Base-by-base conservation (phyloP, 2,329 filamentous ascomycete genomes). In the Aspergillus ochraceoroseus region DNA sequence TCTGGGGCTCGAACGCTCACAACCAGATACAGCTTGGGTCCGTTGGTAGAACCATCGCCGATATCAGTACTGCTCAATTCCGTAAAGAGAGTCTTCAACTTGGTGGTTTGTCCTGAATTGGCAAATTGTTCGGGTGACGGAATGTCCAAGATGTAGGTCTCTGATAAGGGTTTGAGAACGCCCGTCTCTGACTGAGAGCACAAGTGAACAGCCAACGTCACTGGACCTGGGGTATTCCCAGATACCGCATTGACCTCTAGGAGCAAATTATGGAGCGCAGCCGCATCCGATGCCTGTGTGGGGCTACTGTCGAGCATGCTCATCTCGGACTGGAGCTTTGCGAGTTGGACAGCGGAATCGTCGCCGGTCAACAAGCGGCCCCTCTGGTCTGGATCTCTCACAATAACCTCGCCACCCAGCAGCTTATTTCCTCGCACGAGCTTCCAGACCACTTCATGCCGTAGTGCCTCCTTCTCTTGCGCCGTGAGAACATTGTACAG, bases 391-490 rank as follows among this genome's bases (percentile, higher is more conserved):
- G 92, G 87, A 64, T 94, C 92, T 19, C 92, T 82, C 44, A 98
- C 92, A 61, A 98, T 95, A 32, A 98, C 85, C 60, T 96, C 89
- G 35, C 87, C 87, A 46, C 82, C 87, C 39, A 95, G 83, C 56
- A 96, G 77, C 67, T 95, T 96, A 68, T 98, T 98, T 30, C 90
- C 90, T 29, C 77, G 80, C 2, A 96, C 90, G 34, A 98, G 71
- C 56, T 95, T 87, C 92, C 94, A 98, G 0, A 98, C 88, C 0
- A 88, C 94, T 62, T 85, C 83, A 61, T 95, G 87, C 44, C 92
- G 82, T 45, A 96, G 70, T 25, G 70, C 72, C n/a, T 78, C 73
- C 56, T 94, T 82, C 67, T 98, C 92, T 62, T 85, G 82, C 15
- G 79, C 76, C 0, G 94, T 98, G 42, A 98, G 76, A 7, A 98